A percentile compares a stretch with the other conserved stretches of the same genome.
Conservation (phyloP, 805 yeast genomes). For the Pichia cabralensis region DNA sequence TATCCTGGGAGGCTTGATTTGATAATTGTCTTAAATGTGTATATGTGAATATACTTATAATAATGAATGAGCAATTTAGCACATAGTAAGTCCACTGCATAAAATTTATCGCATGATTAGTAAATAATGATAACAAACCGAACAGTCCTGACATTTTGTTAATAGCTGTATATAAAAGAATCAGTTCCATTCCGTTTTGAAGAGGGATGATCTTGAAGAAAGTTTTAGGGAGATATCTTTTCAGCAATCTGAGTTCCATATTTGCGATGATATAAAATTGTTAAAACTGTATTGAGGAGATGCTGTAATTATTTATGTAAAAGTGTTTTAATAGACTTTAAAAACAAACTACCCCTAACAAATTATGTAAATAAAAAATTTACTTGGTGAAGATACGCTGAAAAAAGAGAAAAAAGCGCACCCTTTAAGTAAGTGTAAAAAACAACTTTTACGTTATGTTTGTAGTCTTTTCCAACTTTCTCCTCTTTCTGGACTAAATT, state of each 20-base stretch:
- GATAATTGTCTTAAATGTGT: slow-evolving; percentile 1
- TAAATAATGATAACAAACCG: slow-evolving; percentile 76
- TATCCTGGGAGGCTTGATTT: slow-evolving; percentile 4
- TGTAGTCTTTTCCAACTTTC: no score
- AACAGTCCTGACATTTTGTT: slow-evolving; percentile 86
- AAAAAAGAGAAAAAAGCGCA: no score
- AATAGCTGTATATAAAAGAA: slow-evolving; percentile 63
- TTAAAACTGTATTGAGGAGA: no score
- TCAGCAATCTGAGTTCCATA: not conserved
- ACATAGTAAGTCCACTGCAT: slow-evolving; percentile 77
- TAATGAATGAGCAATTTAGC: slow-evolving; percentile 50
- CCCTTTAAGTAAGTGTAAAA: no score
- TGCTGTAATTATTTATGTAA: no score
- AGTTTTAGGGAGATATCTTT: slow-evolving; percentile 27
- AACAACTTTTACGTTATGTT: no score
- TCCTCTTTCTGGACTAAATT: not conserved
- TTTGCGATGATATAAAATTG: no score
- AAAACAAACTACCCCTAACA: no score
- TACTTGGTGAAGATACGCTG: no score
- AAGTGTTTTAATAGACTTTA: no score
- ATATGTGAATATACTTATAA: slow-evolving; percentile 34
- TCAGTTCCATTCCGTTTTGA: slow-evolving; percentile 78
- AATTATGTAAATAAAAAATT: no score
- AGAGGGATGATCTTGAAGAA: slow-evolving; percentile 70
- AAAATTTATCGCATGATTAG: slow-evolving; percentile 78